Evolutionary conservation across 1,284 basidiomycete genomes (phyloP), one percentile per base, ranked within the genome.

Genomic region (Spongiforma sp.): DNA sequence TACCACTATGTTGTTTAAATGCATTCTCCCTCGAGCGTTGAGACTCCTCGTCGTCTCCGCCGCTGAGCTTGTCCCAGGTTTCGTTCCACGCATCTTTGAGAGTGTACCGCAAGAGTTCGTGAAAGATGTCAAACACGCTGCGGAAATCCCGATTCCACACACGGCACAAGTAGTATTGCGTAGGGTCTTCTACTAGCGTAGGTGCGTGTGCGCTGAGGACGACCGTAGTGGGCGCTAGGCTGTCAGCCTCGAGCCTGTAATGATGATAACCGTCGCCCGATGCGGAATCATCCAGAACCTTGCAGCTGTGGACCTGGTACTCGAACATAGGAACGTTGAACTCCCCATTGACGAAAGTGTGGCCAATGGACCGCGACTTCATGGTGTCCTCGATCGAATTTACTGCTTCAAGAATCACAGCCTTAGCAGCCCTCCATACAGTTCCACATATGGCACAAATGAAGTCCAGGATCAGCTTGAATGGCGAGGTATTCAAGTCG

Each of bases 261-360:
- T 64, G 60, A 24, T 46, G 32, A 28, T 60, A 33, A 2, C 33
- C 2, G 11, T 63, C 65, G 15, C 17, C 30, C 8, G 57, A 15
- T 9, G 21, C 9, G 3, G 48, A 7, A 10, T 34, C 54, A 24
- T 50, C 21, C 17, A 67, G 7, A 6, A 10, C 60, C 32, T 68
- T 33, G 57, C 69, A 73, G 5, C 19, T 10, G 7, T 15, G 43
- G 41, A 75, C 71, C 36, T 11, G 64, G 43, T 73, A 63, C 58
- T 76, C 71, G 30, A 76, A 66, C 19, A 75, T 7, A 24, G 71
- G 52, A 9, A 73, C 2, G 15, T 62, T 75, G 46, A 73, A 36
- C 52, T 64, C 64, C 26, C 71, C 71, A 39, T 75, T 75, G 62
- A 70, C 34, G 24, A 73, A 57, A 19, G 63, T 30, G n/a, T 73